Percentiles rank a stretch among this genome's conserved stretches.
These are phyloP conservation scores for Dysphania ambrosioides DNA, from an alignment of 148 eudicot genomes.

Conservation along the genomic window DNA sequence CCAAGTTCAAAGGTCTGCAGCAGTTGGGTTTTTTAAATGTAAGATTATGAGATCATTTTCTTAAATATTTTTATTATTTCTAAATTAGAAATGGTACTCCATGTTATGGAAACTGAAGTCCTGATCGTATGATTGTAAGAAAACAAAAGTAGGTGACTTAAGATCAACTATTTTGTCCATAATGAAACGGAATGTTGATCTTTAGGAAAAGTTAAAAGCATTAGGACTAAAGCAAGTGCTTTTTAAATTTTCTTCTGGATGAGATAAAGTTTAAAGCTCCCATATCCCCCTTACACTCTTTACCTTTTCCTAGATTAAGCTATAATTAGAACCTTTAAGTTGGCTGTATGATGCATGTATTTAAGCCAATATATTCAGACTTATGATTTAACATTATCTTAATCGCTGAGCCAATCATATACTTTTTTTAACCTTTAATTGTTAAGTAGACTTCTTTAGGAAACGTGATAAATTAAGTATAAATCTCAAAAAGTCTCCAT, in stretches of 20 bases:
- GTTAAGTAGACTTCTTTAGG: constrained; percentile 10
- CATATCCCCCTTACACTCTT: constrained; percentile 13
- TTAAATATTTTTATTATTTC: constrained; percentile 19
- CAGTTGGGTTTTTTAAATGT: constrained; percentile 21
- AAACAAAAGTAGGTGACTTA: constrained; percentile 29
- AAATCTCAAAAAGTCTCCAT: constrained; percentile 23
- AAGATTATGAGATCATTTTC: constrained; percentile 4
- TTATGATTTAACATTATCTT: not conserved
- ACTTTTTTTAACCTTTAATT: constrained; percentile 11
- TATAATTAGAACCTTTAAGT: constrained; percentile 19
- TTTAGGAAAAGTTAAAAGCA: constrained; percentile 19
- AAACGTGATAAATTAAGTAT: constrained; percentile 28
- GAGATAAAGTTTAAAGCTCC: constrained; percentile 14
- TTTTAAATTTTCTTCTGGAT: constrained; percentile 12
- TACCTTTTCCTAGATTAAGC: constrained; percentile 20
- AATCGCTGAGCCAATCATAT: constrained; percentile 20
- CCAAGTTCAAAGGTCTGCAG: constrained; percentile 24
- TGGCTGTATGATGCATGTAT: constrained; percentile 19
- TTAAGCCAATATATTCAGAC: constrained; percentile 9
- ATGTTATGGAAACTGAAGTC: constrained; percentile 19
- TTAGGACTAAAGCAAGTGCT: constrained; percentile 16
- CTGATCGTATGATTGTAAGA: constrained; percentile 32
- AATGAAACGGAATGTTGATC: constrained; percentile 20
- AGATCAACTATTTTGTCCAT: constrained; percentile 26
- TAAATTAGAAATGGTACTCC: constrained; percentile 19